Evolutionary conservation across 2,329 filamentous ascomycete genomes (phyloP).

Genomic region (Phoma herbarum): DNA sequence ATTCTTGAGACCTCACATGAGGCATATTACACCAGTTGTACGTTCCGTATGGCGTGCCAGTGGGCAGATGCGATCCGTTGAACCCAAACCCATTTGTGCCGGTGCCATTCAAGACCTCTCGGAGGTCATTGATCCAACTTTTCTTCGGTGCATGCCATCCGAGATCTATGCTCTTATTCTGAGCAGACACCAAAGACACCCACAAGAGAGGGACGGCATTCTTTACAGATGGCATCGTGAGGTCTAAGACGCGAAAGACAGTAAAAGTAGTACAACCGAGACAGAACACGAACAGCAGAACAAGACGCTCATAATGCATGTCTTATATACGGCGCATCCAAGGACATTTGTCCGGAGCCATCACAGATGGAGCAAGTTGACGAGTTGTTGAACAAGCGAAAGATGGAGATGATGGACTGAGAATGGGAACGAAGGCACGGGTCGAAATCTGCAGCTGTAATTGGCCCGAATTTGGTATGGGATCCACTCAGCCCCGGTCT

Average conservation of each 20-base stretch:
- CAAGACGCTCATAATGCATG: constrained; percentile 36
- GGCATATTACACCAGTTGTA: constrained; percentile 93
- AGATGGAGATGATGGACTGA: constrained; percentile 10
- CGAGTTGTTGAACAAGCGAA: constrained; percentile 21
- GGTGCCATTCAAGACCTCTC: constrained; percentile 63
- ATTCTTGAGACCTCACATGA: constrained; percentile 74
- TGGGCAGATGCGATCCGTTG: constrained; percentile 69
- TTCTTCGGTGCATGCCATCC: constrained; percentile 49
- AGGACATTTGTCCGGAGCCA: constrained; percentile 23
- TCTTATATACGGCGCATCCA: constrained; percentile 24
- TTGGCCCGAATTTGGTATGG: constrained; percentile 18
- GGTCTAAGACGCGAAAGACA: constrained; percentile 30
- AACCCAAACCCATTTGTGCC: constrained; percentile 80
- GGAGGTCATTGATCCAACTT: constrained; percentile 68
- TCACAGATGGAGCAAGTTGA: constrained; percentile 32
- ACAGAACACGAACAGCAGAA: constrained; percentile 25
- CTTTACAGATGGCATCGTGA: constrained; percentile 30
- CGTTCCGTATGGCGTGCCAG: constrained; percentile 62
- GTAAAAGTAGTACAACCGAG: constrained; percentile 30
- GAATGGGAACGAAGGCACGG: constrained; percentile 28
- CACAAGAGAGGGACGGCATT: constrained; percentile 30
- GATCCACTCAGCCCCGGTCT: constrained; percentile 2
- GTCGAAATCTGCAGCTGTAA: constrained; percentile 21
- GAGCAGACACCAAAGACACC: constrained; percentile 23
- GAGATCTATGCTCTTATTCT: constrained; percentile 37